These are phyloP conservation scores for Ogataea populi-albae DNA, from an alignment of 805 yeast species.

Conservation along the genomic window DNA sequence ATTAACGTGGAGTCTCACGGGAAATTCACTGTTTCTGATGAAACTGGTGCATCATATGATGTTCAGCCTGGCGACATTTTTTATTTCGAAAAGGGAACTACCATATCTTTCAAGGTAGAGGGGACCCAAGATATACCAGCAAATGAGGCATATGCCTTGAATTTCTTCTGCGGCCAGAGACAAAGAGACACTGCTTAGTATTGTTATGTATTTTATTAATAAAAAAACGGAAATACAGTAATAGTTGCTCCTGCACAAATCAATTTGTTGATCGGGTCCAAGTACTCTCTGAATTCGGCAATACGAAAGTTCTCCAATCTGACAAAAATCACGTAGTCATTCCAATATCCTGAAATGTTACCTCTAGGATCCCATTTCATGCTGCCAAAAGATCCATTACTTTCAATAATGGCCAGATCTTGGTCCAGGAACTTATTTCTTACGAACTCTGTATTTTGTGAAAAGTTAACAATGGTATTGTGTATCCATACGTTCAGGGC, in stretches of 20 bases:
- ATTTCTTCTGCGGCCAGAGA: constrained; percentile 61
- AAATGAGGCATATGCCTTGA: constrained; percentile 54
- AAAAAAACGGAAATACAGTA: constrained; percentile 5
- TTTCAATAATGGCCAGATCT: constrained; percentile 3
- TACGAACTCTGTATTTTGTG: constrained; percentile 2
- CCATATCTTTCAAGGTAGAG: constrained; percentile 56
- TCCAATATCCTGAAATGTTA: constrained; percentile 5
- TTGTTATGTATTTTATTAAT: not conserved
- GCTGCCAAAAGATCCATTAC: constrained; percentile 4
- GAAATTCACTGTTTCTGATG: constrained; percentile 59
- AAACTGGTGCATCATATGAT: constrained; percentile 55
- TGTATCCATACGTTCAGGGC: constrained; percentile 2
- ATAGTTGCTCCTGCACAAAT: constrained; percentile 7
- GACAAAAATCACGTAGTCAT: constrained; percentile 7
- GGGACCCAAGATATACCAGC: constrained; percentile 34
- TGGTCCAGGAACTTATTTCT: constrained; percentile 1
- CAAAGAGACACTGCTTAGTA: constrained; percentile 38
- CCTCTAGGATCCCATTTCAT: constrained; percentile 7
- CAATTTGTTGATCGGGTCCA: constrained; percentile 6
- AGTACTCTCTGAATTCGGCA: constrained; percentile 5
- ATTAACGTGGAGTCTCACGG: constrained; percentile 66
- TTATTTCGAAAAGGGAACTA: constrained; percentile 64
- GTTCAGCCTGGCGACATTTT: constrained; percentile 66
- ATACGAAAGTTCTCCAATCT: constrained; percentile 2
- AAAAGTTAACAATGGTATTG: constrained; percentile 2